These are phyloP conservation scores for Lasiosphaeris hirsuta DNA, from an alignment of 495 filamentous ascomycete genomes.

Conservation along the genomic window DNA sequence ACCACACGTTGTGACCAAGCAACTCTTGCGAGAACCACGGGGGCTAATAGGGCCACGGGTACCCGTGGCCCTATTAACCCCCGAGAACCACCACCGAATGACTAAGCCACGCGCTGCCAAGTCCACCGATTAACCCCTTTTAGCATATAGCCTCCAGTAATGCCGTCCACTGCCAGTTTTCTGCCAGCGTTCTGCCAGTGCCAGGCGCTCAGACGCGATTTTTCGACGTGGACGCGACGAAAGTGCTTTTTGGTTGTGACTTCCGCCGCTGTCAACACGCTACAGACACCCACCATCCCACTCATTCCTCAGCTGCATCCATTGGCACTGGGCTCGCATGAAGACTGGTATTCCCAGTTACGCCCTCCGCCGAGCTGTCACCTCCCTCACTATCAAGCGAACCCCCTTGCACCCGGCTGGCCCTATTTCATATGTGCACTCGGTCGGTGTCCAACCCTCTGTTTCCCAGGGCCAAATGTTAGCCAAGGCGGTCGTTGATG, in stretches of 20 bases:
- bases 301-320: not conserved
- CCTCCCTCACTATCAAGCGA: constrained; percentile 17
- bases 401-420: not conserved
- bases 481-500: constrained; percentile 1
- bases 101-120: too few relatives aligned
- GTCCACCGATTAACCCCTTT: not conserved
- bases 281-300: not conserved
- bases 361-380: constrained; percentile 23
- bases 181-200: constrained; percentile 1
- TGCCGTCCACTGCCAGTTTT: constrained; percentile 1
- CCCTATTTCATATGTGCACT: constrained; percentile 12
- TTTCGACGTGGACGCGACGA: constrained; percentile 12
- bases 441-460: constrained; percentile 3
- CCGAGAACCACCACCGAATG: too few relatives aligned
- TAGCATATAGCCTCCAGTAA: not conserved
- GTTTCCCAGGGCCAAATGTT: constrained; percentile 20
- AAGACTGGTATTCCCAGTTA: constrained; percentile 26
- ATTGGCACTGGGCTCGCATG: constrained; percentile 22
- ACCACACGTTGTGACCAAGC: too few relatives aligned
- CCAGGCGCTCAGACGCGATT: constrained; percentile 11
- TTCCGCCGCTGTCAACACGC: not conserved
- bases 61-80: too few relatives aligned
- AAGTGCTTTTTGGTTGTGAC: not conserved
- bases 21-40: too few relatives aligned
- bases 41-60: too few relatives aligned